Evolutionary conservation across 768 basidiomycete genomes (phyloP).

Genomic region (Exsudoporus frostii): DNA sequence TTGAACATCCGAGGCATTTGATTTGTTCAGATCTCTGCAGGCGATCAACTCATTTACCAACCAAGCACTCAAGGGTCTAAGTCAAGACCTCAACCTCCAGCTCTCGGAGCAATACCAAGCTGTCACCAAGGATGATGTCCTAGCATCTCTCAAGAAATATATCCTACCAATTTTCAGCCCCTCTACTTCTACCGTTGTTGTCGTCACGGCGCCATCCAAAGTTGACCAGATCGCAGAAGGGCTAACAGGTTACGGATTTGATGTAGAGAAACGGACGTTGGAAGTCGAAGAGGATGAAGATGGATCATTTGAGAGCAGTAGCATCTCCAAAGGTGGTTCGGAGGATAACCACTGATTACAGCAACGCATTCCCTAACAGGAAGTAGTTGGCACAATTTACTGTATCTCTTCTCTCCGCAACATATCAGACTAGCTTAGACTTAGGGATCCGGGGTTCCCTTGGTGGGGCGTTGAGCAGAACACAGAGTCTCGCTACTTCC

Average conservation of each 20-base stretch:
- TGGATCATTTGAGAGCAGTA: conserved; percentile 31
- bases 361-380: background rate
- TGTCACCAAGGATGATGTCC: conserved; percentile 78
- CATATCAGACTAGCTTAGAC: background rate
- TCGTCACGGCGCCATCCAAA: conserved; percentile 82
- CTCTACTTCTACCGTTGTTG: conserved; percentile 70
- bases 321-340: conserved; percentile 33
- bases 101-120: conserved; percentile 76
- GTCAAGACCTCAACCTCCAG: conserved; percentile 68
- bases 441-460: background rate
- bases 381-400: background rate
- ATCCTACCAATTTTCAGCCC: conserved; percentile 85
- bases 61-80: conserved; percentile 84
- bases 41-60: conserved; percentile 83
- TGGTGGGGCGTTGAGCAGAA: background rate
- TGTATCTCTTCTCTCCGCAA: background rate
- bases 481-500: conserved; percentile 17
- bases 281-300: conserved; percentile 56
- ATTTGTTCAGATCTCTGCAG: conserved; percentile 36
- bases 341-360: conserved; percentile 14
- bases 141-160: conserved; percentile 64
- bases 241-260: conserved; percentile 67
- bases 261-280: conserved; percentile 69
- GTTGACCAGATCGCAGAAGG: conserved; percentile 65
- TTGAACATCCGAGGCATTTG: background rate